Evolutionary conservation across 345 rosid genomes (phyloP).

Genomic region (Litchi chinensis): DNA sequence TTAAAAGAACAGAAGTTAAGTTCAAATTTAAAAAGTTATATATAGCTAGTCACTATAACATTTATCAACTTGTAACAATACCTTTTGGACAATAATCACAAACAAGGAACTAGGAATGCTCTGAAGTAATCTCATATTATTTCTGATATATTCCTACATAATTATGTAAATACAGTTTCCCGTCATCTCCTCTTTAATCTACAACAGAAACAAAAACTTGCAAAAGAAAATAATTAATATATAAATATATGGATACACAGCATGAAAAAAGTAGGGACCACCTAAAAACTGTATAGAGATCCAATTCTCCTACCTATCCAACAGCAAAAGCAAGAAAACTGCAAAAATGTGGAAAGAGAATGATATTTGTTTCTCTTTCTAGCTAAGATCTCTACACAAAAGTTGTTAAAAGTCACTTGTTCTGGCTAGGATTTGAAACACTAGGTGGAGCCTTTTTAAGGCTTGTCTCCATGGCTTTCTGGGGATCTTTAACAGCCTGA

Average conservation of each 20-base stretch:
- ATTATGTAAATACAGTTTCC: slow-evolving; percentile 21
- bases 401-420: slow-evolving; percentile 33
- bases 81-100: slow-evolving; percentile 12
- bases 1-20: background rate
- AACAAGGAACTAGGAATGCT: slow-evolving; percentile 16
- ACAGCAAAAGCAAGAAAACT: slow-evolving; percentile 23
- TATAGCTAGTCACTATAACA: slow-evolving; percentile 1
- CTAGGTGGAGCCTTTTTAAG: slow-evolving; percentile 53
- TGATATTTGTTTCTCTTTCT: slow-evolving; percentile 21
- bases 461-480: slow-evolving; percentile 43
- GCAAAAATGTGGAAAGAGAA: slow-evolving; percentile 33
- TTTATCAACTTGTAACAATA: background rate
- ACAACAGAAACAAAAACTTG: slow-evolving; percentile 20
- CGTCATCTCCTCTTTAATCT: slow-evolving; percentile 23
- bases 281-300: slow-evolving; percentile 9
- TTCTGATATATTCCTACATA: slow-evolving; percentile 18
- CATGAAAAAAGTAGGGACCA: background rate
- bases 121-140: slow-evolving; percentile 15
- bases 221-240: background rate
- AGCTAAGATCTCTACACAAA: slow-evolving; percentile 27
- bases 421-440: slow-evolving; percentile 55
- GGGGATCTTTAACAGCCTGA: slow-evolving; percentile 28
- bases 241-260: slow-evolving; percentile 6
- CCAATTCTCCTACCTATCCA: slow-evolving; percentile 18
- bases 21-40: background rate